Conservation (phyloP, 257 asterid genomes). For the Solanum pinnatisectum region DNA sequence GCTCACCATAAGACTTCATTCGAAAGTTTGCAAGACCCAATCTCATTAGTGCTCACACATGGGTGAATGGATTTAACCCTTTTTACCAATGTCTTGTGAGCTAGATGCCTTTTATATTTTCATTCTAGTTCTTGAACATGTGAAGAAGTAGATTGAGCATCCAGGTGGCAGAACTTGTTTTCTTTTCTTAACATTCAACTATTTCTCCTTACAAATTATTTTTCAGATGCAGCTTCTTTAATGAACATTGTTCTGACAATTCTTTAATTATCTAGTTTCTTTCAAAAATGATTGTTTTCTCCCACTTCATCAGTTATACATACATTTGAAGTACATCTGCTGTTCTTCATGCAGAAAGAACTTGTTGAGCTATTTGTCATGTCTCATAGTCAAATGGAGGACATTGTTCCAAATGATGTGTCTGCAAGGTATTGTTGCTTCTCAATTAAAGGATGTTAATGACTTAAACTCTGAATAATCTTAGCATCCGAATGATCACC, state of each 20-base stretch:
- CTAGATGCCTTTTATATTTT: not conserved
- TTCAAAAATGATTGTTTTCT: not conserved
- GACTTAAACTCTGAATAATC: not conserved
- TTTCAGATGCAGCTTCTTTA: not conserved
- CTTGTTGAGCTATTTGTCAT: constrained; percentile 70
- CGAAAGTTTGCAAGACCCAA: not conserved
- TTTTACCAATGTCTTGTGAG: not conserved
- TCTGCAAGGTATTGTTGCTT: constrained; percentile 47
- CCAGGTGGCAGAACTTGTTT: not conserved
- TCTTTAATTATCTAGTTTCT: not conserved
- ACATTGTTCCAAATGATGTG: constrained; percentile 51
- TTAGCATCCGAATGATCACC: not conserved
- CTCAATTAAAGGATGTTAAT: not conserved
- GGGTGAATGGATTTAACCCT: not conserved
- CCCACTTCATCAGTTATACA: not conserved
- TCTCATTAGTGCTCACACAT: not conserved
- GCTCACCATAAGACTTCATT: not conserved
- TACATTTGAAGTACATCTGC: not conserved
- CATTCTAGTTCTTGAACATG: not conserved
- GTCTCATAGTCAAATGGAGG: constrained; percentile 88
- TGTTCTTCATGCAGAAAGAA: constrained; percentile 43
- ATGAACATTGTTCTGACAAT: not conserved
- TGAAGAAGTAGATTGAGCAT: not conserved
- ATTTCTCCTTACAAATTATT: not conserved
- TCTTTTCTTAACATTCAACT: not conserved